phyloP scores from a whole-genome alignment of 441 rosid genomes.

The Theobroma grandiflorum region DNA sequence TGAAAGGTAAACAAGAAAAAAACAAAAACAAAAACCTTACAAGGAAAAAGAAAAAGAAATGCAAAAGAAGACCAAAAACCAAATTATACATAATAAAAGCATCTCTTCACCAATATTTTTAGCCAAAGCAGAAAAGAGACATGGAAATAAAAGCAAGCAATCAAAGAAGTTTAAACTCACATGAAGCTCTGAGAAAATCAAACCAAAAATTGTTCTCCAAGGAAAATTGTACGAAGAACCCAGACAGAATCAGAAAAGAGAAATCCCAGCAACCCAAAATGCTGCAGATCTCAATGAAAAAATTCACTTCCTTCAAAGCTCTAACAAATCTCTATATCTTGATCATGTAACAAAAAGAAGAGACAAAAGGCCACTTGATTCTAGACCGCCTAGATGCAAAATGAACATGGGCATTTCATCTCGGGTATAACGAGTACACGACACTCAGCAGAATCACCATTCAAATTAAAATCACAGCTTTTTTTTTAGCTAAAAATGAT shows the following conservation, averaged over 20 bases:
- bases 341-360: not conserved
- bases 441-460: conserved; percentile 14
- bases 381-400: conserved; percentile 38
- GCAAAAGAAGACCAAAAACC: not conserved
- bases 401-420: conserved; percentile 38
- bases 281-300: conserved; percentile 36
- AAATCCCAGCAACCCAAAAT: not conserved
- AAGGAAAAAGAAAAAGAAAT: not conserved
- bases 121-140: not conserved
- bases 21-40: not conserved
- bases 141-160: not conserved
- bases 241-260: conserved; percentile 27
- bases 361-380: conserved; percentile 40
- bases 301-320: not conserved
- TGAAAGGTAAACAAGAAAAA: too few relatives aligned
- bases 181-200: conserved; percentile 12
- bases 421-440: conserved; percentile 33
- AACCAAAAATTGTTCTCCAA: conserved; percentile 23
- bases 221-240: conserved; percentile 29
- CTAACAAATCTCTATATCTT: not conserved
- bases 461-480: not conserved
- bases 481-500: not conserved
- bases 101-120: not conserved
- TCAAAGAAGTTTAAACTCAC: conserved; percentile 27
- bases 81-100: conserved; percentile 7